Conservation (phyloP, 495 filamentous ascomycete genomes). For the Saxophila tyrrhenica region DNA sequence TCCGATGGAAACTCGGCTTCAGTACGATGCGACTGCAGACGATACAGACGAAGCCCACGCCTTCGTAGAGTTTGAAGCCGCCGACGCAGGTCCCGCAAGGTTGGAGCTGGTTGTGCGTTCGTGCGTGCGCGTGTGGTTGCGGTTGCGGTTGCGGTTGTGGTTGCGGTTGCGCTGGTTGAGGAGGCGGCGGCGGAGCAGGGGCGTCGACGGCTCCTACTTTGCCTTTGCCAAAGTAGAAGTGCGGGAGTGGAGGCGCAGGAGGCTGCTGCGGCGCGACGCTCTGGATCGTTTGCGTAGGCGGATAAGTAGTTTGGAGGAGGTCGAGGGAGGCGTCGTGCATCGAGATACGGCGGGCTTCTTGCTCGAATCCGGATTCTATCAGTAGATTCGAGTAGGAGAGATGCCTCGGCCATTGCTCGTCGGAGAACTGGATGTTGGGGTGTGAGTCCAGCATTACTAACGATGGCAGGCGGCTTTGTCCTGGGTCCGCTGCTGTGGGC, state of each 20-base stretch:
- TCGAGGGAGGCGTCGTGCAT: slow-evolving; percentile 1
- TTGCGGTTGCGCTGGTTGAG: neutral
- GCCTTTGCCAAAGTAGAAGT: neutral
- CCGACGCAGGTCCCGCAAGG: neutral
- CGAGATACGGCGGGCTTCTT: neutral
- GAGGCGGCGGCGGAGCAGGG: too few species aligned
- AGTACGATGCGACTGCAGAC: neutral
- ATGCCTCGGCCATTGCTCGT: too few species aligned
- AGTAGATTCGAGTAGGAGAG: too few species aligned
- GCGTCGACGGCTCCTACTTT: neutral
- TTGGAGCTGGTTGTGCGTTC: too few species aligned
- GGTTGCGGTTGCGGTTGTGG: neutral
- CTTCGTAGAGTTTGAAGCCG: neutral
- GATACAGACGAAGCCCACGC: neutral
- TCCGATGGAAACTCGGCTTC: neutral
- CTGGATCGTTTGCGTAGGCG: neutral
- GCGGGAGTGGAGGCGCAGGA: neutral
- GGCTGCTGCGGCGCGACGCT: neutral
- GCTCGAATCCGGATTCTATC: too few species aligned
- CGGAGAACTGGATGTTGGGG: neutral
- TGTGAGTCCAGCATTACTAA: neutral
- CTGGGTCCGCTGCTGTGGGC: neutral
- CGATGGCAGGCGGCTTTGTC: neutral
- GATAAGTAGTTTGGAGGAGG: neutral
- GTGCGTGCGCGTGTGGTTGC: too few species aligned